phyloP scores from a whole-genome alignment of 2,329 filamentous ascomycete species.

The Fusarium foetens region DNA sequence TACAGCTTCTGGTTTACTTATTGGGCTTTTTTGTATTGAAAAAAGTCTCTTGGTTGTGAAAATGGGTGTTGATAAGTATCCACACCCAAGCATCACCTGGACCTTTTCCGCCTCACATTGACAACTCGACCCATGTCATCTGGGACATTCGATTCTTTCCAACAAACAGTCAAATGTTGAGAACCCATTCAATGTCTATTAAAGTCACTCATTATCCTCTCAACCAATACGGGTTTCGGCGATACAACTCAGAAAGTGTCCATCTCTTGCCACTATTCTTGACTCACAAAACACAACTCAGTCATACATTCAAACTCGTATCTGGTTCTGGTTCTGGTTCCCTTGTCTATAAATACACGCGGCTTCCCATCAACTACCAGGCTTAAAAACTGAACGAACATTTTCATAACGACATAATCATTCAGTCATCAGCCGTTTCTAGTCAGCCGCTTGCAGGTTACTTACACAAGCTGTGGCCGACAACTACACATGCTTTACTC shows the following conservation, averaged over 20 bases:
- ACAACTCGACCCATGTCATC: constrained; percentile 37
- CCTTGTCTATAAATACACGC: constrained; percentile 26
- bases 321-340: constrained; percentile 16
- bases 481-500: constrained; percentile 40
- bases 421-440: constrained; percentile 47
- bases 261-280: not conserved
- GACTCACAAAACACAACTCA: constrained; percentile 8
- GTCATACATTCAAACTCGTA: not conserved
- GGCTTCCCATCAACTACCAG: constrained; percentile 18
- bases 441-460: constrained; percentile 41
- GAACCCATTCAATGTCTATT: not conserved
- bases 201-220: not conserved
- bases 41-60: constrained; percentile 1
- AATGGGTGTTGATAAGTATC: constrained; percentile 35
- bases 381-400: constrained; percentile 28
- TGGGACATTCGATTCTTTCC: constrained; percentile 3
- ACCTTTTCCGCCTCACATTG: constrained; percentile 29
- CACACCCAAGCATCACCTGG: constrained; percentile 35
- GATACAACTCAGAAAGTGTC: not conserved
- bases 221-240: not conserved
- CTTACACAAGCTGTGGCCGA: constrained; percentile 41
- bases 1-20: not conserved
- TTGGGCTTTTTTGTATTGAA: constrained; percentile 1
- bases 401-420: constrained; percentile 46
- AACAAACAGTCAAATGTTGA: not conserved